Base-by-base conservation (phyloP, 306 rosid genomes). In the Hylodesmum podocarpum region DNA sequence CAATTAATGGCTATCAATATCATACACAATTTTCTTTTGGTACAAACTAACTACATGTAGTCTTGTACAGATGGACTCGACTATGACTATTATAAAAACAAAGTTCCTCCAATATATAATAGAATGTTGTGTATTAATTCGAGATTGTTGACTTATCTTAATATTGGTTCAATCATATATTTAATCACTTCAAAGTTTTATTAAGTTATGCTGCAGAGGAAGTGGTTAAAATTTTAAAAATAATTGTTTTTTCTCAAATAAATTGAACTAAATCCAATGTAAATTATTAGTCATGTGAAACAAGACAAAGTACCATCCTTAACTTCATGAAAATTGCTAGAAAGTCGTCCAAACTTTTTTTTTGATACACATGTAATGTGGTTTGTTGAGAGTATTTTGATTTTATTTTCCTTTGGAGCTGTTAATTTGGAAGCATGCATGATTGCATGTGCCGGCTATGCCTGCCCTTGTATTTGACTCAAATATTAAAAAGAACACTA, bases 391-490 rank as follows among this genome's bases (percentile, higher is more conserved):
- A 0, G 6, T 61, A 8, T 14, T 27, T 25, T 9, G 2, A 31
- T 61, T 1, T 41, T 31, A 0, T 18, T 34, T 49, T 33, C 2
- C 50, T 5, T 27, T 53, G 8, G 19, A n/a, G 25, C 21, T 49
- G 27, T 11, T 66, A 25, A 66, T 66, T 77, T 66, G 81, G 59
- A 54, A 54, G 81, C 61, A 77, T 25, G 76, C 69, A 77, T 25
- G 55, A n/a, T n/a, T 65, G 80, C 37, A 2, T 50, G 6, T 50
- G 34, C 40, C 29, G 24, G 65, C 66, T 39, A 14, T 2, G 7
- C 44, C 61, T 41, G 18, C 39, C 47, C 59, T 8, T 28, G 5
- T n/a, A 21, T 18, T 76, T 64, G 66, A 77, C 76, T 55, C 19
- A 31, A 67, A 55, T 68, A 55, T 67, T 67, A 14, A 41, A 67